Base-by-base conservation (phyloP, 2,329 filamentous ascomycete genomes). In the Colletotrichum costaricense region DNA sequence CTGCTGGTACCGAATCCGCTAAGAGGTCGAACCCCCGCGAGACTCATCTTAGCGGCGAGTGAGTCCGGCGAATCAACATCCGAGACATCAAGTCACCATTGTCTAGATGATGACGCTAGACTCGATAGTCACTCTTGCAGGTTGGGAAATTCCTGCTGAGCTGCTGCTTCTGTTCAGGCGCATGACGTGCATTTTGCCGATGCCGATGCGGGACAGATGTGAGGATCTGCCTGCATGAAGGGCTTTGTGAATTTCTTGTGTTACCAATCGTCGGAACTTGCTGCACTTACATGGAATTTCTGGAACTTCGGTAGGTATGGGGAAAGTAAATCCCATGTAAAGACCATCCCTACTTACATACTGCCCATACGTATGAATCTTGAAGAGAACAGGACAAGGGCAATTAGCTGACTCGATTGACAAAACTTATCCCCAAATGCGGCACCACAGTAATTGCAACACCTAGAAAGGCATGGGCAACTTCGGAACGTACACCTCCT, bases 401-500 rank as follows among this genome's bases (percentile, higher is more conserved):
- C 33, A 35, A 12, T 35, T 16, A 42, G 38, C 5, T 19, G 14
- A 16, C 16, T 42, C 1, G 14, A 11, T 49, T 49, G 19, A 22
- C 19, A 3, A 0, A 9, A 5, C 19, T n/a, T 9, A 22, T 5
- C 6, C 19, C 7, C n/a, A 22, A 22, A 49, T n/a, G 1, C 42
- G 7, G 19, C 42, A 22, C 19, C 19, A 9, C 3, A 19, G 19
- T 19, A n/a, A 49, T 11, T 22, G 19, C 42, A 49, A 49, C 19
- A 11, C 9, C 19, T 49, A 49, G 8, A 69, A 63, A 3, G 59
- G 52, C 24, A 57, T 46, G 2, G 59, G 26, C n/a, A 52, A 19
- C 59, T 72, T 74, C 5, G 68, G 59, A 35, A 72, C 28, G 12
- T 74, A 72, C 38, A n/a, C 28, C 11, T 72, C 72, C 46, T 74